Conservation (phyloP, 495 filamentous ascomycete species). For the Trichoderma orchidacearum region DNA sequence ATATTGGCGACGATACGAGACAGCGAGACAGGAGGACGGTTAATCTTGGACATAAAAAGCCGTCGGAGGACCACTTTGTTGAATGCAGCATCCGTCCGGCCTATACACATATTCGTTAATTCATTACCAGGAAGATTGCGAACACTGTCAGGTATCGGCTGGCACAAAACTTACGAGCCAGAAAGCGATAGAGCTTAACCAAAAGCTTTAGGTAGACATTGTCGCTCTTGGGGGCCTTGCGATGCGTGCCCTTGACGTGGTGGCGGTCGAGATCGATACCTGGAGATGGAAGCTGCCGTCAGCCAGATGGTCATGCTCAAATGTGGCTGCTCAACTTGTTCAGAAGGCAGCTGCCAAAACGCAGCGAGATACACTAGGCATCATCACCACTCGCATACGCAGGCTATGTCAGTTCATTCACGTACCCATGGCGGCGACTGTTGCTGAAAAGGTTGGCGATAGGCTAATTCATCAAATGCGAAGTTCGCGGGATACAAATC, state of each 20-base stretch:
- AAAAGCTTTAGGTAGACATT: slow-evolving; percentile 96
- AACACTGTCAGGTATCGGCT: not conserved
- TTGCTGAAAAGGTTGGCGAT: not conserved
- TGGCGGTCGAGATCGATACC: slow-evolving; percentile 65
- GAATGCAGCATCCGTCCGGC: slow-evolving; percentile 91
- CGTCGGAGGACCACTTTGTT: slow-evolving; percentile 94
- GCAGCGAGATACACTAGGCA: not conserved
- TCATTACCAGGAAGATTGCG: not conserved
- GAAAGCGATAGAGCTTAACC: slow-evolving; percentile 98
- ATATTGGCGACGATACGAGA: slow-evolving; percentile 70
- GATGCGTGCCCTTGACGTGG: slow-evolving; percentile 77
- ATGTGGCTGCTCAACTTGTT: slow-evolving; percentile 2
- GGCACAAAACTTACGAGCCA: slow-evolving; percentile 62
- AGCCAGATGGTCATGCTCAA: slow-evolving; percentile 40
- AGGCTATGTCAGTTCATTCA: slow-evolving; percentile 1
- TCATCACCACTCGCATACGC: slow-evolving; percentile 3
- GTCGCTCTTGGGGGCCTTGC: slow-evolving; percentile 92
- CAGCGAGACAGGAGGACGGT: slow-evolving; percentile 88
- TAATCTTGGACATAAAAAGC: slow-evolving; percentile 94
- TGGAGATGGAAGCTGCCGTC: slow-evolving; percentile 32
- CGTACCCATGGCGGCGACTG: slow-evolving; percentile 4
- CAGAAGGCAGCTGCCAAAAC: not conserved
- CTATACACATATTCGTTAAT: slow-evolving; percentile 25
- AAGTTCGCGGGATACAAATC: not conserved
- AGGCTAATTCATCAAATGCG: not conserved